Evolutionary conservation across 2,329 filamentous ascomycete genomes (phyloP).

Genomic region (Nemania sp.): DNA sequence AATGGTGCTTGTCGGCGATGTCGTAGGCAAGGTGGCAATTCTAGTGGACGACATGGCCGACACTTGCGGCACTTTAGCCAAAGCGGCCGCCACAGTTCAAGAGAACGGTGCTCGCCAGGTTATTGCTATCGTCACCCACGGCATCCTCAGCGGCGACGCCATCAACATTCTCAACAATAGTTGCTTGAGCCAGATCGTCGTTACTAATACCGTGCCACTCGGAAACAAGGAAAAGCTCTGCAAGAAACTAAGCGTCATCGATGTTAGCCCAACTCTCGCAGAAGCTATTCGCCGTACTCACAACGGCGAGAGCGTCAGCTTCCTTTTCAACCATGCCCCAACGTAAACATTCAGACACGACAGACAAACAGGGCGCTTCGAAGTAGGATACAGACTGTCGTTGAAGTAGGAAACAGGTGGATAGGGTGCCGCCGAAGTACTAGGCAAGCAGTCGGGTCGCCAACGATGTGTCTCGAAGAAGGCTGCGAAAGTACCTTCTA

Average conservation of each 20-base stretch:
- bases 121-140: conserved; percentile 93
- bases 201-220: conserved; percentile 79
- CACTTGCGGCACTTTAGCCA: conserved; percentile 79
- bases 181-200: conserved; percentile 69
- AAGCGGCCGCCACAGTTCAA: conserved; percentile 87
- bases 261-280: conserved; percentile 72
- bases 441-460: no score
- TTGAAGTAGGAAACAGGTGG: no score
- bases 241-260: conserved; percentile 72
- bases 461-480: no score
- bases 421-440: no score
- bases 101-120: conserved; percentile 85
- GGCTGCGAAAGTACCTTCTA: no score
- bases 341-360: no score
- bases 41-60: conserved; percentile 98
- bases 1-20: conserved; percentile 96
- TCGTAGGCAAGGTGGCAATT: conserved; percentile 88
- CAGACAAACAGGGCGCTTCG: no score
- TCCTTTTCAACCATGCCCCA: conserved; percentile 41
- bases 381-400: no score
- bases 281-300: conserved; percentile 62
- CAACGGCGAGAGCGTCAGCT: conserved; percentile 61
- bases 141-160: conserved; percentile 72
- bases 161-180: conserved; percentile 73
- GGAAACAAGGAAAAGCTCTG: conserved; percentile 73